These are phyloP conservation scores for Rhodotorula babjevae DNA, from an alignment of 768 basidiomycete genomes.

Conservation along the genomic window DNA sequence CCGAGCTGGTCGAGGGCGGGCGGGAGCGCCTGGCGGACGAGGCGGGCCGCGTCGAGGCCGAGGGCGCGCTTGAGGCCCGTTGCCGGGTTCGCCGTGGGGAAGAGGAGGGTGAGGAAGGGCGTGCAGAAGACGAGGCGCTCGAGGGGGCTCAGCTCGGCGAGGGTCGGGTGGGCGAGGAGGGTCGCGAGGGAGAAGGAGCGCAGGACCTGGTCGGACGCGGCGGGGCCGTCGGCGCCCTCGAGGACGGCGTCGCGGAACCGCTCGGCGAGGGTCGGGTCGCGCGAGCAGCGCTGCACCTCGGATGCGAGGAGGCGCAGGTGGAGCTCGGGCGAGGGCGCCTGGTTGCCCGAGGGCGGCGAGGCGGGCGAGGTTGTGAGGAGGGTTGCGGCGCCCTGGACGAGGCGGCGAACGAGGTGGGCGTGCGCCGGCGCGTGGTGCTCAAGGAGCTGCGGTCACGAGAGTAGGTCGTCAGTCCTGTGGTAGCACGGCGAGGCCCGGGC, in stretches of 20 bases:
- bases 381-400: constrained; percentile 71
- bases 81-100: constrained; percentile 47
- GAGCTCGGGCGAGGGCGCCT: constrained; percentile 57
- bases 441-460: constrained; percentile 61
- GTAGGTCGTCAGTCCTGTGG: too few relatives aligned
- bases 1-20: constrained; percentile 79
- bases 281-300: constrained; percentile 80
- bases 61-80: constrained; percentile 65
- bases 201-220: constrained; percentile 67
- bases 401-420: constrained; percentile 92
- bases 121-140: constrained; percentile 76
- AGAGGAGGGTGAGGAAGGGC: constrained; percentile 16
- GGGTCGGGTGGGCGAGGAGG: constrained; percentile 66
- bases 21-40: constrained; percentile 70
- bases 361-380: constrained; percentile 50
- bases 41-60: constrained; percentile 82
- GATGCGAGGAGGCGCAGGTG: constrained; percentile 80
- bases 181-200: constrained; percentile 75
- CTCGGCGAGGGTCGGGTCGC: constrained; percentile 83
- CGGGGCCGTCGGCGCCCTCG: constrained; percentile 53
- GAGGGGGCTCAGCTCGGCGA: constrained; percentile 68
- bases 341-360: constrained; percentile 55
- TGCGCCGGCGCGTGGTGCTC: constrained; percentile 97
- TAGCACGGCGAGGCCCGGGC: too few relatives aligned
- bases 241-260: constrained; percentile 85